phyloP scores from a whole-genome alignment of 805 yeast species.

The Cyberlindnera samutprakarnensis region DNA sequence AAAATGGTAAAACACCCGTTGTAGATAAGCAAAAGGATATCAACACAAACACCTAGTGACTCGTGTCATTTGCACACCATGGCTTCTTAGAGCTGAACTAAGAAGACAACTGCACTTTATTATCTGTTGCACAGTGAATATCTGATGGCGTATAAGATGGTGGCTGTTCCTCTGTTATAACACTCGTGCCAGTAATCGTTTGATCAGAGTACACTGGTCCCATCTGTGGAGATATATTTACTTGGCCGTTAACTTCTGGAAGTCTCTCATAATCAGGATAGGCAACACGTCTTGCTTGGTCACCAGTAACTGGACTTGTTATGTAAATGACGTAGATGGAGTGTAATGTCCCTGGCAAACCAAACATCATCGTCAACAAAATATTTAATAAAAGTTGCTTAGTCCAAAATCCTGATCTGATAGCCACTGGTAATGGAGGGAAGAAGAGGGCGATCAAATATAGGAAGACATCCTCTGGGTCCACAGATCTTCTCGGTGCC shows the following conservation, averaged over 20 bases:
- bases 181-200: neutral
- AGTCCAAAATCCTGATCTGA: slow-evolving; percentile 54
- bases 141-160: slow-evolving; percentile 14
- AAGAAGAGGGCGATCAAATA: slow-evolving; percentile 53
- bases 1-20: too few relatives aligned
- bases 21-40: too few relatives aligned
- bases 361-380: slow-evolving; percentile 62
- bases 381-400: slow-evolving; percentile 51
- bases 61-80: too few relatives aligned
- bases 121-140: slow-evolving; percentile 12
- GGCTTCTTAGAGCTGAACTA: too few relatives aligned
- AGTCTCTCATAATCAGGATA: slow-evolving; percentile 17
- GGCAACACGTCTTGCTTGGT: slow-evolving; percentile 10
- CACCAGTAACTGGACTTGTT: slow-evolving; percentile 16
- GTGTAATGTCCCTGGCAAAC: slow-evolving; percentile 68
- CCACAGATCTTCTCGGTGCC: slow-evolving; percentile 12
- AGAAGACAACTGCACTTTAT: slow-evolving; percentile 20
- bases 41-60: too few relatives aligned
- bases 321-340: slow-evolving; percentile 45
- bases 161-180: slow-evolving; percentile 6
- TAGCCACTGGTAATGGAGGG: slow-evolving; percentile 70
- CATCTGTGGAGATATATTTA: neutral
- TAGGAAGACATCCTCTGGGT: slow-evolving; percentile 42
- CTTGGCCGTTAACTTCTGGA: slow-evolving; percentile 7
- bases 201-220: too few relatives aligned